Base-by-base conservation (phyloP, 2,329 filamentous ascomycete genomes). In the Diplodia mutila region DNA sequence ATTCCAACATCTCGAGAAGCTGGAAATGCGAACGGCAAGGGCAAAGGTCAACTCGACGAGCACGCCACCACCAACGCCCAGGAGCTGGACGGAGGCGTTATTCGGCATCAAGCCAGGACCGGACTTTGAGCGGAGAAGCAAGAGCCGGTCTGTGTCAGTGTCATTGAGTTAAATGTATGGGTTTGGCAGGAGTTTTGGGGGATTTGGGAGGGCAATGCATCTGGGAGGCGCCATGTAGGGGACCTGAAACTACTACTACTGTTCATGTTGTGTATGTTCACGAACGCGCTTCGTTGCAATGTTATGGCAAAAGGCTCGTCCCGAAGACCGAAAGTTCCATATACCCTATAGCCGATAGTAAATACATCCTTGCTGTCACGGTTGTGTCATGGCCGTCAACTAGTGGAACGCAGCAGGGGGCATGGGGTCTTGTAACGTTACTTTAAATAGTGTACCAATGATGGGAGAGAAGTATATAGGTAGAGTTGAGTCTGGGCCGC, bases 31-130 rank as follows among this genome's bases (percentile, higher is more conserved):
- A n/a, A 67, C 66, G 16, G 59, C 66, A 9, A 42, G 37, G 57
- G 66, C 66, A n/a, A 67, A 59, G 57, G 53, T 59, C n/a, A 61
- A n/a, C 25, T 55, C 57, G 9, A 64, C 51, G 27, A 57, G 37
- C 18, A 67, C 66, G 25, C 66, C 66, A 32, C 66, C 66, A 21
- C 66, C 66, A 12, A 67, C 66, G 51, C 66, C 66, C 2, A n/a
- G 59, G 49, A 67, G 66, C 54, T 67, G 66, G 66, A 55, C 57
- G 25, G 66, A 67, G 59, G 66, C 66, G 25, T 52, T 67, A 27
- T 67, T 67, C 49, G 66, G 66, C 14, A 59, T 67, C 51, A 63
- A 67, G 57, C 66, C 66, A 4, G 66, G 66, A n/a, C 65, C 54
- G 46, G 65, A 67, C n/a, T 67, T 32, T 32, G 55, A 67, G 32